A percentile compares a stretch with the other conserved stretches of the same genome.
Evolutionary conservation across 176 grass and related monocot species (phyloP).

Genomic region (Carex myosuroides): DNA sequence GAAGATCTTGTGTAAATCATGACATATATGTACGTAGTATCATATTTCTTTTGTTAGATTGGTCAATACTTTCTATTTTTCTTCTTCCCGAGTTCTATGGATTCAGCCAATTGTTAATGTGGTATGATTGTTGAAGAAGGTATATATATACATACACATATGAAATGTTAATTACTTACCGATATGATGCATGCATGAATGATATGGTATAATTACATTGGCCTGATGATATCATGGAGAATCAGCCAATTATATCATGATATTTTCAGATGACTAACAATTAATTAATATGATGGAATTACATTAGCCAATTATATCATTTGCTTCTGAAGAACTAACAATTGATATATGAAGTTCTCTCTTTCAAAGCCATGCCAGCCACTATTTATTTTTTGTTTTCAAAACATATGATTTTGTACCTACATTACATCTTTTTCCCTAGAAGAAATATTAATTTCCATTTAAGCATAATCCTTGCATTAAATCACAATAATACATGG

Average conservation of each 20-base stretch:
- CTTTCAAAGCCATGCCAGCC: not conserved
- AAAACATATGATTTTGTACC: not conserved
- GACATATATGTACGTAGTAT: not conserved
- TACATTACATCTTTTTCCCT: not conserved
- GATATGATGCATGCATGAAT: not conserved
- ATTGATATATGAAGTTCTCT: not conserved
- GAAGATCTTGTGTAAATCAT: not conserved
- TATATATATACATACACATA: not conserved
- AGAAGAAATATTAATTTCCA: not conserved
- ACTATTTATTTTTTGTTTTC: not conserved
- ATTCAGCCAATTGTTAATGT: not conserved
- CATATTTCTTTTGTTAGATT: not conserved
- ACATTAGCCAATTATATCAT: not conserved
- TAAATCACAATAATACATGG: not conserved
- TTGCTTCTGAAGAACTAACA: not conserved
- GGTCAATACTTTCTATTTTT: not conserved
- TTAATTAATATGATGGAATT: too few species aligned
- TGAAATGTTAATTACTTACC: not conserved
- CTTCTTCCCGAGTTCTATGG: not conserved
- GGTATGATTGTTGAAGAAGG: not conserved
- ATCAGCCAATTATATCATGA: not conserved
- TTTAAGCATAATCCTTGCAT: not conserved
- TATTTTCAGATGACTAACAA: not conserved
- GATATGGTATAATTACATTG: not conserved
- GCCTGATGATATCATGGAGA: not conserved